Evolutionary conservation across 1,284 basidiomycete genomes (phyloP).

Genomic region (Farysia itapuensis): DNA sequence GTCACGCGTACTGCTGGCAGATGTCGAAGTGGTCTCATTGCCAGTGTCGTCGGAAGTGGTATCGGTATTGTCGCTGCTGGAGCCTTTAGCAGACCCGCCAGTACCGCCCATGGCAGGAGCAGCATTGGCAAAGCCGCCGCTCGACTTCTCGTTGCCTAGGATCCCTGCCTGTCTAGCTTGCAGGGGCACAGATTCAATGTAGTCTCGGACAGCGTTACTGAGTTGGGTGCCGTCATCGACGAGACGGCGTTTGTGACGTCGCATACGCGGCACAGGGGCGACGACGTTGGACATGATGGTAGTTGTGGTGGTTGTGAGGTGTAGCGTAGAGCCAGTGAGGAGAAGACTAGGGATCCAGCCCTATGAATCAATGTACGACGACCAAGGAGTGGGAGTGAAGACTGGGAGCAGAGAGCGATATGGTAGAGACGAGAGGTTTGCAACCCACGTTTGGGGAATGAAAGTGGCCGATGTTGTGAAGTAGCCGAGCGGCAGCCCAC

Average conservation of each 20-base stretch:
- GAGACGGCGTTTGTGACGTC: constrained; percentile 44
- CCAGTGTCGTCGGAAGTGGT: constrained; percentile 1
- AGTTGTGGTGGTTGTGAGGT: not conserved
- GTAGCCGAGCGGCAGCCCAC: too few relatives aligned
- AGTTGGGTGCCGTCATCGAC: constrained; percentile 28
- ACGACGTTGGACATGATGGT: not conserved
- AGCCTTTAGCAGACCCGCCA: not conserved
- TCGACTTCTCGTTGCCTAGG: constrained; percentile 1
- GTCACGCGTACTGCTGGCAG: constrained; percentile 3
- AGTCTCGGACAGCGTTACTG: constrained; percentile 17
- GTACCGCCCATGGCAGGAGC: not conserved
- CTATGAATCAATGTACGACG: too few relatives aligned
- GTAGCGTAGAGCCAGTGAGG: not conserved
- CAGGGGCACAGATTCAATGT: constrained; percentile 2
- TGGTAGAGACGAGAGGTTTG: too few relatives aligned
- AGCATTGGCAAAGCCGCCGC: constrained; percentile 10
- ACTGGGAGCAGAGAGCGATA: too few relatives aligned
- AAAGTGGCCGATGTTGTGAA: too few relatives aligned
- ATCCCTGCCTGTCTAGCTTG: constrained; percentile 22
- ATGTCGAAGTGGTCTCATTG: constrained; percentile 1
- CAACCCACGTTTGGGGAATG: too few relatives aligned
- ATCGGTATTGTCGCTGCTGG: constrained; percentile 2
- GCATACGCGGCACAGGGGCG: constrained; percentile 9
- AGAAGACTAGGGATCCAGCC: too few relatives aligned
- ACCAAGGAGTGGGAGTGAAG: too few relatives aligned